A percentile compares a stretch with the other conserved stretches of the same genome.
Evolutionary conservation across 2,329 filamentous ascomycete species (phyloP).

Genomic region (Rhexocercosporidium sp.): DNA sequence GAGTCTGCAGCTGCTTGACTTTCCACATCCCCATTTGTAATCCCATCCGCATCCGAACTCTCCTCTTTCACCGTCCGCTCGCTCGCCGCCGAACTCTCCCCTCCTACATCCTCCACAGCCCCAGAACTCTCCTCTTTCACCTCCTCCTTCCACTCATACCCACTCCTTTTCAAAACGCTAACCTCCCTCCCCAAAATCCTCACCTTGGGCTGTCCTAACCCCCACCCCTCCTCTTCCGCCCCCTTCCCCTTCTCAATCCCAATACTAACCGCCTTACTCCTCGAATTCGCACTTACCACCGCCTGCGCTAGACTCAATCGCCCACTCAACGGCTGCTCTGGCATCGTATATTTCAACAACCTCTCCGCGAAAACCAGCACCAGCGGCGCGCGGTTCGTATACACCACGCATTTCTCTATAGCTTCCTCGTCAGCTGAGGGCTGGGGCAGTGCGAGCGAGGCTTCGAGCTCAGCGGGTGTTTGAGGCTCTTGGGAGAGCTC

Average conservation of each 20-base stretch:
- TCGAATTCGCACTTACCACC: slow-evolving; percentile 81
- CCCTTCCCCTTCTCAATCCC: slow-evolving; percentile 69
- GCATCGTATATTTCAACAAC: slow-evolving; percentile 80
- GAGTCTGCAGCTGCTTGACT: slow-evolving; percentile 11
- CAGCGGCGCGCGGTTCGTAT: slow-evolving; percentile 82
- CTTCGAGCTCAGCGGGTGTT: slow-evolving; percentile 64
- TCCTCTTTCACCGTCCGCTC: neutral
- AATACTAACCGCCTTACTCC: slow-evolving; percentile 75
- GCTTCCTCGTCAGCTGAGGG: slow-evolving; percentile 60
- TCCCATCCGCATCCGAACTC: neutral
- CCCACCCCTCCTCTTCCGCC: slow-evolving; percentile 74
- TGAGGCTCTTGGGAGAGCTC: slow-evolving; percentile 36
- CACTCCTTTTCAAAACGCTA: slow-evolving; percentile 76
- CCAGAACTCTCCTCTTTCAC: slow-evolving; percentile 12
- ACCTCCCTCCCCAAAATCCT: slow-evolving; percentile 76
- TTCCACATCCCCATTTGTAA: neutral
- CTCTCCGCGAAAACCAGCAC: slow-evolving; percentile 81
- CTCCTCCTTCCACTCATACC: slow-evolving; percentile 62
- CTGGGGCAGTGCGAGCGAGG: slow-evolving; percentile 62
- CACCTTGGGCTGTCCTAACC: slow-evolving; percentile 72
- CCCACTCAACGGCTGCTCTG: slow-evolving; percentile 84
- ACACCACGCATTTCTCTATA: slow-evolving; percentile 62
- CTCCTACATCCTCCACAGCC: neutral
- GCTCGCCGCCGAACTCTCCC: slow-evolving; percentile 5
- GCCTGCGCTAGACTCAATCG: slow-evolving; percentile 82